phyloP scores from a whole-genome alignment of 139 green algal genomes.

The Coelastrella sp. region DNA sequence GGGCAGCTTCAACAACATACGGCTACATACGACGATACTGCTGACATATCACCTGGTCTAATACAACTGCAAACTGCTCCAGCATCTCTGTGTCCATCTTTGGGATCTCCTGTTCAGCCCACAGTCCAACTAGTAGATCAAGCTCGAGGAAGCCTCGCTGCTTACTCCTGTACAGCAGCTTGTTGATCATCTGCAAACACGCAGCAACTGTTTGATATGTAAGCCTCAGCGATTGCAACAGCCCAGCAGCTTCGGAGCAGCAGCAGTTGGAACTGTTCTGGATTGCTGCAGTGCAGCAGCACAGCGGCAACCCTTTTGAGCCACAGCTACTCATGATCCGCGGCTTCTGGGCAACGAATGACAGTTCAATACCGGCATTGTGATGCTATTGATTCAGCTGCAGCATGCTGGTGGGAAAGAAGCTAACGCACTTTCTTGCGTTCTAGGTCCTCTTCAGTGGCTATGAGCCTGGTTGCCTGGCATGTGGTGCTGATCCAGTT shows the following conservation, averaged over 20 bases:
- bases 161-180: conserved; percentile 82
- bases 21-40: too few relatives aligned
- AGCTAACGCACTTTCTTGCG: conserved; percentile 16
- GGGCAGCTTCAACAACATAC: too few relatives aligned
- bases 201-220: background rate
- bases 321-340: too few relatives aligned
- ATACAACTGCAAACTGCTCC: conserved; percentile 61
- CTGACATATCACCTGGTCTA: conserved; percentile 69
- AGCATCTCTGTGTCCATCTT: conserved; percentile 61
- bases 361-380: too few relatives aligned
- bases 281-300: background rate
- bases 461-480: background rate
- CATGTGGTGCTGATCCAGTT: background rate
- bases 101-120: conserved; percentile 78
- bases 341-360: too few relatives aligned
- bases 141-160: conserved; percentile 91
- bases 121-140: conserved; percentile 85
- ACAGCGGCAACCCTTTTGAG: too few relatives aligned
- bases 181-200: conserved; percentile 70
- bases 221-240: background rate
- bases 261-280: background rate
- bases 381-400: too few relatives aligned
- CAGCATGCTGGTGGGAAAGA: too few relatives aligned
- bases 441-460: conserved; percentile 11
- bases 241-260: background rate